Evolutionary conservation across 306 rosid genomes (phyloP).

Genomic region (Vachellia collinsii): DNA sequence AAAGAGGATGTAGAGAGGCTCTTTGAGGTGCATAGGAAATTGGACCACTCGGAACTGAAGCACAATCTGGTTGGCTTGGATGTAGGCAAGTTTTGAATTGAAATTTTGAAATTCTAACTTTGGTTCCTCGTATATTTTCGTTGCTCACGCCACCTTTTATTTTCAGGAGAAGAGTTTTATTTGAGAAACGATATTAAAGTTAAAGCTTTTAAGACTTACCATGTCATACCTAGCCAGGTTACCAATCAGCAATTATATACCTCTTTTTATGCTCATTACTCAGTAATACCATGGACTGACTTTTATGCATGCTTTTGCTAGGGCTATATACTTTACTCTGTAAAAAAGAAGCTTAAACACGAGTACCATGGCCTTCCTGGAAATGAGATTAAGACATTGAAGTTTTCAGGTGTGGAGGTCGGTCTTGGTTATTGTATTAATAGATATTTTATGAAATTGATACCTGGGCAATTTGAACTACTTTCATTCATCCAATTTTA

Average conservation of each 20-base stretch:
- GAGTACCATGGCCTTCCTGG: constrained; percentile 67
- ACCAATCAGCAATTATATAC: background rate
- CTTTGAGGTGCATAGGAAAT: constrained; percentile 78
- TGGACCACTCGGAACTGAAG: constrained; percentile 88
- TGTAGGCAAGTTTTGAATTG: constrained; percentile 61
- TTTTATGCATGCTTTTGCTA: constrained; percentile 48
- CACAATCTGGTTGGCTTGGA: constrained; percentile 82
- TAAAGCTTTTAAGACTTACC: constrained; percentile 85
- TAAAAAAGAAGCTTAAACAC: constrained; percentile 78
- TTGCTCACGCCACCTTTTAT: constrained; percentile 23
- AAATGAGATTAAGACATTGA: constrained; percentile 70
- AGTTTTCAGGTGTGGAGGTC: constrained; percentile 85
- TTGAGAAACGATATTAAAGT: constrained; percentile 81
- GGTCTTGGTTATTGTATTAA: constrained; percentile 44
- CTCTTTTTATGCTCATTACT: background rate
- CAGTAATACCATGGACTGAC: constrained; percentile 12
- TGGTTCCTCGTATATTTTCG: constrained; percentile 15
- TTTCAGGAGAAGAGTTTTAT: constrained; percentile 77
- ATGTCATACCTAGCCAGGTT: constrained; percentile 92
- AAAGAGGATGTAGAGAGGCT: constrained; percentile 81
- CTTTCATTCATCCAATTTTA: constrained; percentile 10
- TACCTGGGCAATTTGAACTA: constrained; percentile 18
- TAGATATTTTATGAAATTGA: constrained; percentile 31
- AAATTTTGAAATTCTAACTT: constrained; percentile 15
- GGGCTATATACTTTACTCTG: constrained; percentile 82